phyloP scores from a whole-genome alignment of 257 asterid species.

The Eustoma russellianum region DNA sequence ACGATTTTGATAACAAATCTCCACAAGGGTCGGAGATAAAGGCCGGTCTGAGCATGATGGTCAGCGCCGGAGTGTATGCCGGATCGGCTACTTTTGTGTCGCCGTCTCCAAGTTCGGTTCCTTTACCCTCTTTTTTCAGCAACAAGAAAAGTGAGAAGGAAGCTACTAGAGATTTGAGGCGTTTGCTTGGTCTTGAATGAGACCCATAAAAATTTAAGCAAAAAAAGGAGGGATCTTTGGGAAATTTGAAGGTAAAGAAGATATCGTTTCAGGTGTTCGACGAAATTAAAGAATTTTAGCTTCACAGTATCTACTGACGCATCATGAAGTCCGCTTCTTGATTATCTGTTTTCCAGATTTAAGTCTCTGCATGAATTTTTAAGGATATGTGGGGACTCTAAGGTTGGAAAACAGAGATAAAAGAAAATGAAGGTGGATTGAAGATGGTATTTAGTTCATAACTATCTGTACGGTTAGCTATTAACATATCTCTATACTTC shows the following conservation, averaged over 20 bases:
- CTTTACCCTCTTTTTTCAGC: slow-evolving; percentile 53
- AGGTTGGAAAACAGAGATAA: slow-evolving; percentile 5
- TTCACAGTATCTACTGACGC: background rate
- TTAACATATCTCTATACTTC: background rate
- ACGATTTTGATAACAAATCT: background rate
- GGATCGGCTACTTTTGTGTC: slow-evolving; percentile 55
- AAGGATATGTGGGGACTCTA: slow-evolving; percentile 12
- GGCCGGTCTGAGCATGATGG: background rate
- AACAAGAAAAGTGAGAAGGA: slow-evolving; percentile 19
- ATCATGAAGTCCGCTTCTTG: slow-evolving; percentile 1
- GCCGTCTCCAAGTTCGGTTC: slow-evolving; percentile 66
- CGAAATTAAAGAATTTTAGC: background rate
- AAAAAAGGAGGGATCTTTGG: background rate
- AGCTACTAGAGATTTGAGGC: slow-evolving; percentile 42
- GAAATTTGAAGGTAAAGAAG: too few relatives aligned
- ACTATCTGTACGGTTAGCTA: slow-evolving; percentile 1
- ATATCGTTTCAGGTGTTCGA: background rate
- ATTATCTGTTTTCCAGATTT: slow-evolving; percentile 9
- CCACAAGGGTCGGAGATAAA: background rate
- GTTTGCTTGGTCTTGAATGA: slow-evolving; percentile 30
- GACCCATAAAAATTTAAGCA: background rate
- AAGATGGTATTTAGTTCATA: slow-evolving; percentile 6
- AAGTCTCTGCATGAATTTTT: slow-evolving; percentile 16
- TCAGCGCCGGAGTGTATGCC: slow-evolving; percentile 36
- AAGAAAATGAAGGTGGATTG: background rate